Conservation (phyloP, 2,329 filamentous ascomycete species). For the Penicillium sp. region DNA sequence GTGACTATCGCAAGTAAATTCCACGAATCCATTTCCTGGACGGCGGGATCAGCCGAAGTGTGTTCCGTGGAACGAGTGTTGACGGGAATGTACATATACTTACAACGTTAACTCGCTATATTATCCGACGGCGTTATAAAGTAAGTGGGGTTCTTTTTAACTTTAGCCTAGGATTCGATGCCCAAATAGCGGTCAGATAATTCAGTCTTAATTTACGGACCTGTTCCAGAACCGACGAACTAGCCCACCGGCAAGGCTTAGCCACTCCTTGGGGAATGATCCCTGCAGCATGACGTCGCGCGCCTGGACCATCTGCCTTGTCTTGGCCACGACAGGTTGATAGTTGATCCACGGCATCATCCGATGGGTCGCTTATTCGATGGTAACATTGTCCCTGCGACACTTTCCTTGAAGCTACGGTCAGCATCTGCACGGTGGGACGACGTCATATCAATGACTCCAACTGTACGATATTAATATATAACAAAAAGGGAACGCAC, state of each 20-base stretch:
- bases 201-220: neutral
- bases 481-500: neutral
- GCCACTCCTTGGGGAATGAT: neutral
- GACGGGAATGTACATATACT: neutral
- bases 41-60: constrained; percentile 12
- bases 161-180: neutral
- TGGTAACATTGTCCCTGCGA: neutral
- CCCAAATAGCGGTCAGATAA: neutral
- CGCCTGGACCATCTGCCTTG: neutral
- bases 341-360: neutral
- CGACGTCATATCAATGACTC: constrained; percentile 8
- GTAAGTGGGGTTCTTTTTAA: neutral
- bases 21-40: neutral
- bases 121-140: neutral
- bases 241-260: neutral
- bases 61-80: constrained; percentile 15
- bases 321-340: neutral
- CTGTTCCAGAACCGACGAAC: neutral
- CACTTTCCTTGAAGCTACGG: neutral
- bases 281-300: constrained; percentile 9
- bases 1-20: neutral
- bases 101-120: neutral
- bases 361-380: neutral
- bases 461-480: neutral
- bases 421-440: neutral